Evolutionary conservation across 768 basidiomycete species (phyloP).

Genomic region (Scleroderma bovista): DNA sequence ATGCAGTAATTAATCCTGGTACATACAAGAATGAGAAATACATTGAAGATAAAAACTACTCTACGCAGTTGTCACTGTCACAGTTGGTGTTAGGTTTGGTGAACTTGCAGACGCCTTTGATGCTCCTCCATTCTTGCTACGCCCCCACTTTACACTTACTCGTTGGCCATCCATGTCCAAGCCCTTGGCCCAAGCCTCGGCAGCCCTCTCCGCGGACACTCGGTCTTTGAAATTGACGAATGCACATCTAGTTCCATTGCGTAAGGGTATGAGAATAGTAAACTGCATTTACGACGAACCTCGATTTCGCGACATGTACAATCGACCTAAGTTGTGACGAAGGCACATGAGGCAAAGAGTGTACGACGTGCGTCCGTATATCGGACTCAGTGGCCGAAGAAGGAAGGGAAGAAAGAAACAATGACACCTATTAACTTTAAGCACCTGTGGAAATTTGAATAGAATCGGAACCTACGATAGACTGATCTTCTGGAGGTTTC

Average conservation of each 20-base stretch:
- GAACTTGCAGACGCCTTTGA: constrained; percentile 28
- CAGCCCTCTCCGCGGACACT: constrained; percentile 77
- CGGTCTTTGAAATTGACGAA: constrained; percentile 93
- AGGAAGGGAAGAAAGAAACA: constrained; percentile 80
- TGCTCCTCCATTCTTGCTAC: constrained; percentile 47
- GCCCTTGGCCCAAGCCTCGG: constrained; percentile 86
- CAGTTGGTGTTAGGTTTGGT: constrained; percentile 3
- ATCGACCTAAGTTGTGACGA: constrained; percentile 73
- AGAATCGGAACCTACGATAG: constrained; percentile 54
- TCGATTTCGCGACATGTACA: constrained; percentile 79
- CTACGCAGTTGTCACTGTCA: constrained; percentile 9
- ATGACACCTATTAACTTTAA: constrained; percentile 56
- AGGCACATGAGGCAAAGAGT: constrained; percentile 59
- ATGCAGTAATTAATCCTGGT: not conserved
- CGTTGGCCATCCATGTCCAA: constrained; percentile 78
- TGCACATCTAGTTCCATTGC: constrained; percentile 60
- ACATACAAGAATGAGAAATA: constrained; percentile 2
- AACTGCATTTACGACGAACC: constrained; percentile 34
- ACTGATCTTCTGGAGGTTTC: constrained; percentile 82
- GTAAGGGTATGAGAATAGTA: not conserved
- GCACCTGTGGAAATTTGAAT: not conserved
- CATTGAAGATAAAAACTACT: constrained; percentile 3
- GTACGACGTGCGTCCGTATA: constrained; percentile 65
- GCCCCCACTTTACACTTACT: constrained; percentile 83
- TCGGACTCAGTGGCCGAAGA: constrained; percentile 62